phyloP scores from a whole-genome alignment of 768 basidiomycete genomes.

The Rhodotorula babjevae region DNA sequence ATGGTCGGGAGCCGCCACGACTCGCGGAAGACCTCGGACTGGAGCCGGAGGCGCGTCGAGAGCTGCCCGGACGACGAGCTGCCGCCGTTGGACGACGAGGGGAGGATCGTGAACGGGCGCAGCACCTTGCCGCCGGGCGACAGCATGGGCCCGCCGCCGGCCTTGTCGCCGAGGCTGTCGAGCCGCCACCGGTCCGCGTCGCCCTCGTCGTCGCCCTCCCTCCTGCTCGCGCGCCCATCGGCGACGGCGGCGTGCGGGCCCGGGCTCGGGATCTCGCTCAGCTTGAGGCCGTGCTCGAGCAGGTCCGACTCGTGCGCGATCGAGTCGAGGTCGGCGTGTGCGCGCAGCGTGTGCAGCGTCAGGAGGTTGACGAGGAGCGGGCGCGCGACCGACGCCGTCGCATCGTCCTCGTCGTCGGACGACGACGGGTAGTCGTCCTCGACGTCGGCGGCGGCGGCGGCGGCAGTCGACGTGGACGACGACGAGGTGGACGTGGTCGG shows the following conservation, averaged over 20 bases:
- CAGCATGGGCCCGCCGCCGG: conserved; percentile 18
- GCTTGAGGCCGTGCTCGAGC: conserved; percentile 62
- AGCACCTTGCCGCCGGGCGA: conserved; percentile 58
- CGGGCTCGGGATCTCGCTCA: conserved; percentile 49
- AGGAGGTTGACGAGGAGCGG: conserved; percentile 39
- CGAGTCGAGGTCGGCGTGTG: conserved; percentile 39
- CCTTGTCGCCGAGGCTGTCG: conserved; percentile 14
- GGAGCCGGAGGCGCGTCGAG: conserved; percentile 65
- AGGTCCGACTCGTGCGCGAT: conserved; percentile 40
- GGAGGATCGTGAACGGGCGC: conserved; percentile 87
- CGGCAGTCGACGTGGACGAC: background rate
- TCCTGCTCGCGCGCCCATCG: conserved; percentile 56
- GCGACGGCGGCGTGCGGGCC: conserved; percentile 57
- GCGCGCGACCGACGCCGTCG: conserved; percentile 36
- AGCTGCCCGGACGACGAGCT: conserved; percentile 40
- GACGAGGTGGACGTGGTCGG: conserved; percentile 7
- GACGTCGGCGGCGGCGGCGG: conserved; percentile 9
- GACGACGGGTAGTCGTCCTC: conserved; percentile 29
- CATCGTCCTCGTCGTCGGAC: conserved; percentile 23
- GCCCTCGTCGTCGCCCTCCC: conserved; percentile 63
- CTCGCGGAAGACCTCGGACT: conserved; percentile 75
- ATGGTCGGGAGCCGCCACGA: conserved; percentile 84
- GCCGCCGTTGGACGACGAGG: conserved; percentile 49
- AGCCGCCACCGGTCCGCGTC: conserved; percentile 55
- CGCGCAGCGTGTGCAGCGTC: conserved; percentile 37